These are phyloP conservation scores for Penicillium herquei DNA, from an alignment of 495 filamentous ascomycete species.

Conservation along the genomic window DNA sequence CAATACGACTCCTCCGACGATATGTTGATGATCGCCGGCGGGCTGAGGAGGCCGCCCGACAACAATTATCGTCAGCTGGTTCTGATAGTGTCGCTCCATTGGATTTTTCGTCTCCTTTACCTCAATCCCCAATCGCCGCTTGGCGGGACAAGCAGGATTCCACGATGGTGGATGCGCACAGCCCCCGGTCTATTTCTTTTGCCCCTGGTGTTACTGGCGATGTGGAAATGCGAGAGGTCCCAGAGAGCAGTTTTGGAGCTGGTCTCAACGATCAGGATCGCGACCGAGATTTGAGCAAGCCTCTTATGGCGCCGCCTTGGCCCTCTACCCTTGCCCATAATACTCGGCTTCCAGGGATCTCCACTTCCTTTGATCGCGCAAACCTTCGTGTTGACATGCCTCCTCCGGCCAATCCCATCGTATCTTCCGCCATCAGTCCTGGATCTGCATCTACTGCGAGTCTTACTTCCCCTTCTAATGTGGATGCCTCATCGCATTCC, in stretches of 20 bases:
- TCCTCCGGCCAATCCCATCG: slow-evolving; percentile 19
- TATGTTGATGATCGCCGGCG: slow-evolving; percentile 42
- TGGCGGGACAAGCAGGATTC: slow-evolving; percentile 6
- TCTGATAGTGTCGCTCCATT: slow-evolving; percentile 13
- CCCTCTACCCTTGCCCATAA: slow-evolving; percentile 43
- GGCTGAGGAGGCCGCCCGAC: slow-evolving; percentile 27
- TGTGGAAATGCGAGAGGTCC: slow-evolving; percentile 16
- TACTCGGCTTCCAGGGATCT: slow-evolving; percentile 26
- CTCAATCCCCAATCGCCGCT: slow-evolving; percentile 4
- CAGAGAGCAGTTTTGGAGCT: slow-evolving; percentile 2
- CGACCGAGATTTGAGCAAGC: slow-evolving; percentile 25
- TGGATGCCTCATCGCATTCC: slow-evolving; percentile 26
- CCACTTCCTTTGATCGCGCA: slow-evolving; percentile 21
- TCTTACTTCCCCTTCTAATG: slow-evolving; percentile 33
- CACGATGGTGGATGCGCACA: slow-evolving; percentile 7
- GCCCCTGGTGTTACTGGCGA: slow-evolving; percentile 1
- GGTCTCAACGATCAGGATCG: slow-evolving; percentile 11
- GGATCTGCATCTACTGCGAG: slow-evolving; percentile 29
- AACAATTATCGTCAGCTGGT: slow-evolving; percentile 20
- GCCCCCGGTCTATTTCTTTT: not conserved
- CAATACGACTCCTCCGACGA: slow-evolving; percentile 43
- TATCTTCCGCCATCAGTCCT: slow-evolving; percentile 31
- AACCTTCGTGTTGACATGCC: slow-evolving; percentile 44
- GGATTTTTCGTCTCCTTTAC: slow-evolving; percentile 9
- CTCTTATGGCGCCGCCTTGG: slow-evolving; percentile 34